A percentile compares a stretch with the other conserved stretches of the same genome.
These are phyloP conservation scores for Aspergillus candidus DNA, from an alignment of 2,329 filamentous ascomycete species.

Conservation along the genomic window DNA sequence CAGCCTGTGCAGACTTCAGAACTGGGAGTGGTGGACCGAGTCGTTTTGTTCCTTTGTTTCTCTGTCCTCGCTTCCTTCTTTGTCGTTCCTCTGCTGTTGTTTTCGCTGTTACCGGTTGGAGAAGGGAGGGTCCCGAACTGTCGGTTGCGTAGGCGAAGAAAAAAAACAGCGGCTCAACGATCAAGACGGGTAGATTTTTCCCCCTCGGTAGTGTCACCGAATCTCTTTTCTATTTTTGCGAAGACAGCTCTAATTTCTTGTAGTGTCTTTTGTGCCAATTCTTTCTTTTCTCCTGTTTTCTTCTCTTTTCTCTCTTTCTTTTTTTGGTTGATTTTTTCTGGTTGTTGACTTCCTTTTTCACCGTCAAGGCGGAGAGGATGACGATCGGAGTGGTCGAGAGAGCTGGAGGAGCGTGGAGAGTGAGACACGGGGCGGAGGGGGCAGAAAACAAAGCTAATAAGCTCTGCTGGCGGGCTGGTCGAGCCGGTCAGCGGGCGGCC, in stretches of 20 bases:
- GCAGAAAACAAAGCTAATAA: constrained; percentile 9
- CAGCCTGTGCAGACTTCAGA: constrained; percentile 19
- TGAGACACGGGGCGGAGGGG: constrained; percentile 5
- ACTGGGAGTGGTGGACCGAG: not conserved
- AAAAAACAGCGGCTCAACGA: no score
- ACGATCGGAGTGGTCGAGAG: constrained; percentile 7
- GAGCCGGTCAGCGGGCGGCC: constrained; percentile 3
- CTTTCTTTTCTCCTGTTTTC: no score
- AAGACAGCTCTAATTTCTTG: no score
- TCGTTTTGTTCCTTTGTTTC: no score
- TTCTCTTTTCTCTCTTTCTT: not conserved
- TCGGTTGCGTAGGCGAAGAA: no score
- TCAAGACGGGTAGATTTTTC: no score
- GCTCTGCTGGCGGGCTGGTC: not conserved
- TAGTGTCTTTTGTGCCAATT: no score
- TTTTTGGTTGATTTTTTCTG: not conserved
- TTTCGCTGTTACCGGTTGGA: no score
- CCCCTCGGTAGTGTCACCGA: no score
- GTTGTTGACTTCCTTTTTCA: constrained; percentile 1
- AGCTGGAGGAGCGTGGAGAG: constrained; percentile 5
- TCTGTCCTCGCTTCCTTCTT: no score
- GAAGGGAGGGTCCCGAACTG: no score
- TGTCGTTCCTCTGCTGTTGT: not conserved
- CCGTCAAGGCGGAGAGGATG: constrained; percentile 4
- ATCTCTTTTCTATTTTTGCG: no score